Percentiles rank a stretch among this genome's conserved stretches.
Conservation (phyloP, 768 basidiomycete species). For the Russula compacta region DNA sequence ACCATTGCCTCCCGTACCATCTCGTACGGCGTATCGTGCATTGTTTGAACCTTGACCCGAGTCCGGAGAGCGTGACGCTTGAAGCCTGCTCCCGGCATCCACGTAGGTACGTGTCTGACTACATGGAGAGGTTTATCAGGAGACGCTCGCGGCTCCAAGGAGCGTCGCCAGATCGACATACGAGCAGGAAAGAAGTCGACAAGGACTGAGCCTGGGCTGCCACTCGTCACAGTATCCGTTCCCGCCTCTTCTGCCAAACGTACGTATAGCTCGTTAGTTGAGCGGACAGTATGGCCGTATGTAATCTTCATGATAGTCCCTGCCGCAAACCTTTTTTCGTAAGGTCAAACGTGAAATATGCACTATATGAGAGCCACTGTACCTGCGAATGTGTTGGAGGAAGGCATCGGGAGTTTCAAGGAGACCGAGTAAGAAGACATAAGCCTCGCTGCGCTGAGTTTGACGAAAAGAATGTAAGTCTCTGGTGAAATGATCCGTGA, state of each 20-base stretch:
- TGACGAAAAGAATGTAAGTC: constrained; percentile 19
- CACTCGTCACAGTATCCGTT: constrained; percentile 19
- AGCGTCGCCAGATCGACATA: constrained; percentile 16
- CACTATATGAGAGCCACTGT: neutral
- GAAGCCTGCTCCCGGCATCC: constrained; percentile 21
- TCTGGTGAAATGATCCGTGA: constrained; percentile 23
- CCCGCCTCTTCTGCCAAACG: constrained; percentile 24
- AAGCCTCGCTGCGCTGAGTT: constrained; percentile 24
- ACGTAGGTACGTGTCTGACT: constrained; percentile 19
- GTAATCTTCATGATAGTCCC: constrained; percentile 27
- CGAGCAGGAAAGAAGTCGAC: constrained; percentile 30
- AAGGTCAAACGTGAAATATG: neutral
- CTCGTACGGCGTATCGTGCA: constrained; percentile 18
- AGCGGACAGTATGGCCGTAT: constrained; percentile 27
- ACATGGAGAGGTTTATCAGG: neutral
- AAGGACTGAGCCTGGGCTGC: constrained; percentile 25
- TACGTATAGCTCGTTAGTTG: constrained; percentile 27
- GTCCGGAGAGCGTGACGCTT: constrained; percentile 19
- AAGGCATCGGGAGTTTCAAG: constrained; percentile 25
- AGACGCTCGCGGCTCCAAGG: neutral
- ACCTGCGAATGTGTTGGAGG: constrained; percentile 24
- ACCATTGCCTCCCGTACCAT: constrained; percentile 18
- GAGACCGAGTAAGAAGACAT: constrained; percentile 23
- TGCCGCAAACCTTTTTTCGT: constrained; percentile 23
- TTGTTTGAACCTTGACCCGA: constrained; percentile 14